A percentile compares a stretch with the other conserved stretches of the same genome.
phyloP scores from a whole-genome alignment of 768 basidiomycete genomes.

The Lactarius tabidus region DNA sequence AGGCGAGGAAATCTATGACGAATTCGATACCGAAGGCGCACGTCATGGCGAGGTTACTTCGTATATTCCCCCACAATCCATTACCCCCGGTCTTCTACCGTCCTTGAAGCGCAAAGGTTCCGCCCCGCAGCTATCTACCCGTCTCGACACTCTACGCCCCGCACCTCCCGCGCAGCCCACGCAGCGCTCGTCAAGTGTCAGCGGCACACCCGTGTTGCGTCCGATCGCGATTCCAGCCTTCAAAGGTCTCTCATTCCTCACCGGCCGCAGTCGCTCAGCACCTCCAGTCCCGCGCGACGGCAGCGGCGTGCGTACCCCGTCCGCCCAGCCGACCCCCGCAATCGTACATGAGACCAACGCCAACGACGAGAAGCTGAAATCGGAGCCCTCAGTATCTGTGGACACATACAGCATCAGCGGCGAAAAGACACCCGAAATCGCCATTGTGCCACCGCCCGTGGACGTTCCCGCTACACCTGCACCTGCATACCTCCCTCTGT shows the following conservation, averaged over 20 bases:
- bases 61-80: constrained; percentile 29
- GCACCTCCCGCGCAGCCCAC: background rate
- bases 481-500: constrained; percentile 2
- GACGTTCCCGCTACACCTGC: constrained; percentile 12
- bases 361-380: constrained; percentile 13
- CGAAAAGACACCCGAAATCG: constrained; percentile 2
- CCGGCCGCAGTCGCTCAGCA: constrained; percentile 23
- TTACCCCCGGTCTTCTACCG: constrained; percentile 14
- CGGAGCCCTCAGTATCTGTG: no score
- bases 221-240: constrained; percentile 18
- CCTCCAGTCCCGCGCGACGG: constrained; percentile 21
- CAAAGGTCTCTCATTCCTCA: constrained; percentile 26
- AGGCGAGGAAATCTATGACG: constrained; percentile 90
- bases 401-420: background rate
- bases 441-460: background rate
- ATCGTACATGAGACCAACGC: background rate
- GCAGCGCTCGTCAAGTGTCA: constrained; percentile 15
- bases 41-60: constrained; percentile 29
- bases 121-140: constrained; percentile 20
- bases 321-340: background rate
- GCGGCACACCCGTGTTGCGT: constrained; percentile 13
- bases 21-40: constrained; percentile 73
- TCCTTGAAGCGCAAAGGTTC: constrained; percentile 21
- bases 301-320: constrained; percentile 20
- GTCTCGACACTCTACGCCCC: background rate